Conservation (phyloP, 2,329 filamentous ascomycete genomes). For the Calonectria henricotiae region DNA sequence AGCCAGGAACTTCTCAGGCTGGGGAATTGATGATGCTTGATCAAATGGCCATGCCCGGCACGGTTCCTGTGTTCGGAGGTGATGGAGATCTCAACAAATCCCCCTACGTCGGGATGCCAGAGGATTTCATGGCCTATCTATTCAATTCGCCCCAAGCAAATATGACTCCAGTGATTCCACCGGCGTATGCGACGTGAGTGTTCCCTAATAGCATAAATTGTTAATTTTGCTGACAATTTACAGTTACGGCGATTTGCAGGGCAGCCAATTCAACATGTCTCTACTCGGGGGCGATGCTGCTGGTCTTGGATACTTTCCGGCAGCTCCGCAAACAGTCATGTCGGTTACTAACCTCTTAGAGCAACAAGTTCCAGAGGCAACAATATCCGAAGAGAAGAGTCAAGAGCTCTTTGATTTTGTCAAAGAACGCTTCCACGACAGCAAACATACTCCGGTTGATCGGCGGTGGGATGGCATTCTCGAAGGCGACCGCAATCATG, state of each 20-base stretch:
- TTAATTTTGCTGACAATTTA: slow-evolving; percentile 47
- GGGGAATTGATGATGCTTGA: slow-evolving; percentile 75
- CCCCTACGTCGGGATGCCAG: slow-evolving; percentile 86
- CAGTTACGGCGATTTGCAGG: slow-evolving; percentile 70
- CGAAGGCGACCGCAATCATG: slow-evolving; percentile 81
- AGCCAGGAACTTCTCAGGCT: slow-evolving; percentile 63
- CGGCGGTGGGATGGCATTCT: slow-evolving; percentile 84
- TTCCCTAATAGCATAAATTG: background rate
- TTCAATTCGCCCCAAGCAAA: slow-evolving; percentile 72
- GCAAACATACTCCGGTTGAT: slow-evolving; percentile 80
- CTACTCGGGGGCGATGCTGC: slow-evolving; percentile 67
- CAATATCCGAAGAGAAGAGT: slow-evolving; percentile 90
- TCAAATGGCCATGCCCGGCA: slow-evolving; percentile 76
- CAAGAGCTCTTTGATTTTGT: slow-evolving; percentile 88
- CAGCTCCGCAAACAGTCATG: slow-evolving; percentile 85
- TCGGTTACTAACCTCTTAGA: slow-evolving; percentile 90
- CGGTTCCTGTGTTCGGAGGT: slow-evolving; percentile 89
- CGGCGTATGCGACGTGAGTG: slow-evolving; percentile 66
- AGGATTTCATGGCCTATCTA: slow-evolving; percentile 89
- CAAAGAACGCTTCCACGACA: slow-evolving; percentile 85
- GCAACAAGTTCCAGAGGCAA: slow-evolving; percentile 83
- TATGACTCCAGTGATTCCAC: slow-evolving; percentile 65
- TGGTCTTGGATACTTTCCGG: slow-evolving; percentile 71
- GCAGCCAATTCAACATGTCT: slow-evolving; percentile 61
- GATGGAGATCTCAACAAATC: slow-evolving; percentile 87